phyloP scores from a whole-genome alignment of 345 rosid genomes.

The Citrus cavaleriei region DNA sequence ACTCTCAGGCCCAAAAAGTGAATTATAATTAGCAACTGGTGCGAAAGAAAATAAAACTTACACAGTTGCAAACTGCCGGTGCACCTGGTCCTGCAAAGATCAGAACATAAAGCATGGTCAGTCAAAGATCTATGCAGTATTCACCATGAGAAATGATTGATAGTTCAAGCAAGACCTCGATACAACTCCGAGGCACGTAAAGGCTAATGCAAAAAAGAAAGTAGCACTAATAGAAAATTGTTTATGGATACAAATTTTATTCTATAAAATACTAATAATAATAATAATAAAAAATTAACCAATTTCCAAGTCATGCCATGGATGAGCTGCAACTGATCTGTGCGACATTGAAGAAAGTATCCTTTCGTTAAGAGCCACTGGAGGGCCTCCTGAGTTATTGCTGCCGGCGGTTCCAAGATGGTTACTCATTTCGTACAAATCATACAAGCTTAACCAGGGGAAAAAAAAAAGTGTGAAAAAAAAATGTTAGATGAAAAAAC shows the following conservation, averaged over 20 bases:
- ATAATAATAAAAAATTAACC: constrained; percentile 31
- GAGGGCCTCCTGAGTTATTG: constrained; percentile 21
- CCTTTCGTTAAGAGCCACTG: constrained; percentile 58
- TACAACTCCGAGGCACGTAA: background rate
- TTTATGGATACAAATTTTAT: background rate
- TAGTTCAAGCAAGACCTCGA: background rate
- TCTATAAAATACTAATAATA: background rate
- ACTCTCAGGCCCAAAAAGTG: background rate
- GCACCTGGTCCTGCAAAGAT: constrained; percentile 77
- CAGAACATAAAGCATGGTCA: constrained; percentile 10
- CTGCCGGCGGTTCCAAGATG: constrained; percentile 29
- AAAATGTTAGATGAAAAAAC: background rate
- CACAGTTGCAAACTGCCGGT: constrained; percentile 84
- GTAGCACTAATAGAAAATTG: background rate
- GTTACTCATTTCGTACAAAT: constrained; percentile 40
- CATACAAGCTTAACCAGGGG: background rate
- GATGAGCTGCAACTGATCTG: constrained; percentile 86
- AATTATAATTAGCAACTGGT: background rate
- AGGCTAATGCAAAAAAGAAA: background rate
- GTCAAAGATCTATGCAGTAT: background rate
- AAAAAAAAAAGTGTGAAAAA: background rate
- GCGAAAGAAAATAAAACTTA: constrained; percentile 31
- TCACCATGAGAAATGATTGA: constrained; percentile 8
- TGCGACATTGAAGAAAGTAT: constrained; percentile 74
- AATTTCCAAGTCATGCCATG: constrained; percentile 94